Conservation (phyloP, 2,329 filamentous ascomycete species). For the Trichoderma sp. region DNA sequence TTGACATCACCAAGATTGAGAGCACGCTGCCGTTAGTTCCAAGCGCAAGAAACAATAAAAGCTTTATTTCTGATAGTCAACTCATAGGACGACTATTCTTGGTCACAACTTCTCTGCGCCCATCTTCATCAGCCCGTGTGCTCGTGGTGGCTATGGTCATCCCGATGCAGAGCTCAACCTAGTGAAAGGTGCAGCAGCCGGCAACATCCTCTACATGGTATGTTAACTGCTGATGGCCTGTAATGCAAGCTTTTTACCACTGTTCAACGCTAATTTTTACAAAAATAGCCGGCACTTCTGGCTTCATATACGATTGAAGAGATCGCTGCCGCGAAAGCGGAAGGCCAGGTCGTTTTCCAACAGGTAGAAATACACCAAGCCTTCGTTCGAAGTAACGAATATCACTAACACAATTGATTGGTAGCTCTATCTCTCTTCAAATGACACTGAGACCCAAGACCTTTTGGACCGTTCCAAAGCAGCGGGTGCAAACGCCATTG, state of each 20-base stretch:
- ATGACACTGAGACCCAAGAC: slow-evolving; percentile 34
- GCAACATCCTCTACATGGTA: slow-evolving; percentile 50
- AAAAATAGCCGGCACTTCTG: slow-evolving; percentile 30
- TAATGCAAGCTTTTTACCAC: too few species aligned
- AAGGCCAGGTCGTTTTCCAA: slow-evolving; percentile 40
- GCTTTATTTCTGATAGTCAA: background rate
- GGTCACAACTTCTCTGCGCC: slow-evolving; percentile 53
- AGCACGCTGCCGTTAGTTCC: slow-evolving; percentile 33
- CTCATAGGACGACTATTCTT: slow-evolving; percentile 45
- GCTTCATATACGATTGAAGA: slow-evolving; percentile 36
- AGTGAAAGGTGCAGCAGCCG: slow-evolving; percentile 46
- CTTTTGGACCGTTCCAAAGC: slow-evolving; percentile 33
- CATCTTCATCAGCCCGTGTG: slow-evolving; percentile 54
- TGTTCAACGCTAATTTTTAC: background rate
- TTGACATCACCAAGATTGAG: slow-evolving; percentile 48
- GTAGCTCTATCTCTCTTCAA: slow-evolving; percentile 29
- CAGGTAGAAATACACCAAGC: slow-evolving; percentile 26
- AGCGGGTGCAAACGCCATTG: slow-evolving; percentile 36
- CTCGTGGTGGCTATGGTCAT: slow-evolving; percentile 44
- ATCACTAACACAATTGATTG: background rate
- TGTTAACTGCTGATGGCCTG: background rate
- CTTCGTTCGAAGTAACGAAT: background rate
- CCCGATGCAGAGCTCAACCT: slow-evolving; percentile 48
- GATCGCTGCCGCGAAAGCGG: slow-evolving; percentile 36
- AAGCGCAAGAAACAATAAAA: background rate